Base-by-base conservation (phyloP, 2,329 filamentous ascomycete species). In the Aspergillus japonicus region DNA sequence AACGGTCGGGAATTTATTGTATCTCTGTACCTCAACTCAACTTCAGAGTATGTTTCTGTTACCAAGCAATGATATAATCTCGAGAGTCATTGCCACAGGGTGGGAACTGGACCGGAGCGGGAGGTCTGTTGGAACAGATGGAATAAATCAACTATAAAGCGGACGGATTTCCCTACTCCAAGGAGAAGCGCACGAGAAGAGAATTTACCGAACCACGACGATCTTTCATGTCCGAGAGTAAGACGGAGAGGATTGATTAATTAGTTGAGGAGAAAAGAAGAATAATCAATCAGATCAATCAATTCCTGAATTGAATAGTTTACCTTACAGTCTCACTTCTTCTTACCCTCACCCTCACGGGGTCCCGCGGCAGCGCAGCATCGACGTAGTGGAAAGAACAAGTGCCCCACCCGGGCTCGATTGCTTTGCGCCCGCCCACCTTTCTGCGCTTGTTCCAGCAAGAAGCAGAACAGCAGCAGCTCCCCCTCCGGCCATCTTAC, bases 341-440 rank as follows among this genome's bases (percentile, higher is more conserved):
- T 35, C 33, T 35, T 11, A 4, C 33, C 8, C 24, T 53, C 19
- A 8, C 21, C 21, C 35, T 33, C 42, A 57, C 58, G 54, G 58
- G 54, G 49, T 53, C 48, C 29, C 24, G 57, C 57, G 57, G 57
- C 57, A 54, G 57, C 55, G 57, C 54, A 54, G 57, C 55, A 63
- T 61, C 58, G 55, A 63, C 59, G 61, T 62, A 59, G 62, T 59
- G 62, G 62, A 57, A 59, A 47, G 39, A 51, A 42, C 31, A 19
- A 23, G 42, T 50, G 64, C 63, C 64, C 64, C 64, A 66, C 64
- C 60, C 53, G 53, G 53, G 53, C 53, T 55, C 53, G 47, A 21
- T 26, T 44, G 39, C 39, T 44, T 35, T 44, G 39, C 39, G 26
- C 44, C 42, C 39, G 49, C 56, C 56, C 57, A 59, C 52, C 56